Conservation (phyloP, 371 early-diverging fungal genomes). For the Sporodiniella umbellata region DNA sequence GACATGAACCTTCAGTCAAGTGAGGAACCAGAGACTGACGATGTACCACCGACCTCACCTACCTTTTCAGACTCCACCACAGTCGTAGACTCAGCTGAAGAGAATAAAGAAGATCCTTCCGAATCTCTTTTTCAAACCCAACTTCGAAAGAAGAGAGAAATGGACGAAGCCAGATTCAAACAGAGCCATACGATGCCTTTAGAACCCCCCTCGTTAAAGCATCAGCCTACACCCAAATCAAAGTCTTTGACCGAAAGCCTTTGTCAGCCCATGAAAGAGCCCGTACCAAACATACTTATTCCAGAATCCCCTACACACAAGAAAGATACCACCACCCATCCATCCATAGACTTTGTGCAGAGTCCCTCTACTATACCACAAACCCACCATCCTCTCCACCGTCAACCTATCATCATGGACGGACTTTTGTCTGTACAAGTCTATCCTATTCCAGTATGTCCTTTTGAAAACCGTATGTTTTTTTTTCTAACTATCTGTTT, state of each 20-base stretch:
- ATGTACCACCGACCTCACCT: constrained; percentile 15
- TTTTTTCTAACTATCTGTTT: not conserved
- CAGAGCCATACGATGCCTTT: not conserved
- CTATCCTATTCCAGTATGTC: constrained; percentile 19
- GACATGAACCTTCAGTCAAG: not conserved
- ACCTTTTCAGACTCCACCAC: constrained; percentile 8
- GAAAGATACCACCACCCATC: too few relatives aligned
- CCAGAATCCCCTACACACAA: too few relatives aligned
- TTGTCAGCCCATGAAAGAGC: too few relatives aligned
- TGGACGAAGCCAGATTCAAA: constrained; percentile 22
- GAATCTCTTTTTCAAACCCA: constrained; percentile 19
- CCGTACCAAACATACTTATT: too few relatives aligned
- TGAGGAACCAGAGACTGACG: constrained; percentile 12
- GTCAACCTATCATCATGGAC: constrained; percentile 9
- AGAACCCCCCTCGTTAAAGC: too few relatives aligned
- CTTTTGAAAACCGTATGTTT: not conserved
- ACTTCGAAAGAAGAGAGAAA: constrained; percentile 17
- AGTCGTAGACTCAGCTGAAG: constrained; percentile 8
- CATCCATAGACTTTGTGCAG: too few relatives aligned
- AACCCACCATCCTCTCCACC: too few relatives aligned
- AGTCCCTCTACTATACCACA: too few relatives aligned
- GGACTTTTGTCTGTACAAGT: constrained; percentile 30
- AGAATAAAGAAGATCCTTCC: constrained; percentile 4
- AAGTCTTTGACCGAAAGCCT: too few relatives aligned
- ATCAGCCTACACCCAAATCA: too few relatives aligned